Conservation (phyloP, 139 green algal genomes). For the Volvox reticuliferus region DNA sequence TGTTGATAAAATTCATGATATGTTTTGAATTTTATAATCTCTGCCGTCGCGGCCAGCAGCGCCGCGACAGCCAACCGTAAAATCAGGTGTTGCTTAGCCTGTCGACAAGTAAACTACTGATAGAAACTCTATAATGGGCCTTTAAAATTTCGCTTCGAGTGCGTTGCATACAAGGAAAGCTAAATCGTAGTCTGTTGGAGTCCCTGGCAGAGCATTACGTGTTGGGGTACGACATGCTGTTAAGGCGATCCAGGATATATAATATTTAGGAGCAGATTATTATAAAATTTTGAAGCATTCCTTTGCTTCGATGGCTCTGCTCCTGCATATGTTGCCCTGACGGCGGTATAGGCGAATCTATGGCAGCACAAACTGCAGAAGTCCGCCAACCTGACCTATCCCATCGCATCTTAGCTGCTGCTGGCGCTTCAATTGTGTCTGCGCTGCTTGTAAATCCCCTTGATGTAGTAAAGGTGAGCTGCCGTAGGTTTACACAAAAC, state of each 20-base stretch:
- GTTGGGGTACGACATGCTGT: no score
- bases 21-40: background rate
- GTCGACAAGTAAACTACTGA: background rate
- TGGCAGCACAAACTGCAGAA: background rate
- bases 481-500: background rate
- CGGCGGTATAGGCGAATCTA: no score
- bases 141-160: no score
- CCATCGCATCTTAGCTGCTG: conserved; percentile 65
- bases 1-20: background rate
- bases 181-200: no score
- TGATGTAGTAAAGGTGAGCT: conserved; percentile 87
- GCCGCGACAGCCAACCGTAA: conserved; percentile 13
- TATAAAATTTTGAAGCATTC: no score
- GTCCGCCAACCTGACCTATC: conserved; percentile 5
- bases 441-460: conserved; percentile 86
- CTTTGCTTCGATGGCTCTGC: no score
- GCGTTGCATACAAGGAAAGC: no score
- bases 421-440: conserved; percentile 74
- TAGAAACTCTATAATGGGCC: no score
- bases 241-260: no score
- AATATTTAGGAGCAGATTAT: no score
- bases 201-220: no score
- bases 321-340: no score
- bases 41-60: conserved; percentile 16
- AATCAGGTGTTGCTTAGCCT: conserved; percentile 13